Percentiles rank a stretch among this genome's conserved stretches.
These are phyloP conservation scores for Quillaja saponaria DNA, from an alignment of 306 rosid genomes.

Conservation along the genomic window DNA sequence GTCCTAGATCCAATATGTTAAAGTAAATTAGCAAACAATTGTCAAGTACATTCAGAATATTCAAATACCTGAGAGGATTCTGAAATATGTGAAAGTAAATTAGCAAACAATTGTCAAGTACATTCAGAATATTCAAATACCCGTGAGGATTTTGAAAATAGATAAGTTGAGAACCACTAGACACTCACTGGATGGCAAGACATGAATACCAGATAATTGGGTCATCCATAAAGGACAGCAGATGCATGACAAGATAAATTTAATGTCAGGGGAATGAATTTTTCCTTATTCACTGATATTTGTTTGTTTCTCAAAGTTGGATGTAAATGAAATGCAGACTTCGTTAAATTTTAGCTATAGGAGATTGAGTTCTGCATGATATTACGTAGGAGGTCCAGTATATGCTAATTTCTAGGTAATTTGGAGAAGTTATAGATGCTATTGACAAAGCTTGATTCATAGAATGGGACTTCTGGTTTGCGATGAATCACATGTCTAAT, in stretches of 20 bases:
- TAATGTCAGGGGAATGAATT: neutral
- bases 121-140: neutral
- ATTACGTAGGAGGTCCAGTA: no score
- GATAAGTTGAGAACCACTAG: neutral
- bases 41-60: neutral
- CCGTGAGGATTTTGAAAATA: neutral
- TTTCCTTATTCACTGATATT: no score
- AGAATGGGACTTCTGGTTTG: no score
- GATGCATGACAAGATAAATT: neutral
- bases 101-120: neutral
- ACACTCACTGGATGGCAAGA: neutral
- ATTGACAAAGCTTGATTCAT: no score
- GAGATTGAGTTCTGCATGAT: no score
- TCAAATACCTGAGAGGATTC: neutral
- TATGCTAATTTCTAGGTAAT: no score
- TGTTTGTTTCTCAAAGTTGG: no score
- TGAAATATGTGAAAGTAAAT: neutral
- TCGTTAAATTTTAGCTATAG: no score
- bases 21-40: neutral
- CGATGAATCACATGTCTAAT: no score
- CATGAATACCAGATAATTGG: neutral
- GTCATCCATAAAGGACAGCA: constrained; percentile 1
- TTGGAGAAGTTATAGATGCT: no score
- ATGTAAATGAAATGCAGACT: no score
- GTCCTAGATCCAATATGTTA: neutral